Evolutionary conservation across 2,329 filamentous ascomycete species (phyloP), one percentile per base, ranked within the genome.

Genomic region (Exophiala sp.): DNA sequence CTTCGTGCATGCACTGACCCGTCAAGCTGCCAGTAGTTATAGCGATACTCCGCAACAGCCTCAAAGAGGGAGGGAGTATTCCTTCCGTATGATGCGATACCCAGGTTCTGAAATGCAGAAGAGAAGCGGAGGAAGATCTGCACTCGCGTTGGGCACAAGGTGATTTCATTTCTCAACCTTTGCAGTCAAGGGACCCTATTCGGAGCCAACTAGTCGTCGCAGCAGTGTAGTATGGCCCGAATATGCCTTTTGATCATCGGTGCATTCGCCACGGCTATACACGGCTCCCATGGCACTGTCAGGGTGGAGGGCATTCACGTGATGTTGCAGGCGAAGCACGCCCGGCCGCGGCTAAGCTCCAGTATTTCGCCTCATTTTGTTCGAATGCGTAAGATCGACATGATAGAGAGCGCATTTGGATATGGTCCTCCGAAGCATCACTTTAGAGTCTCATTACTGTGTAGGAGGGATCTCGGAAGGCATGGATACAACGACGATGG

Each of bases 101-200:
- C 11, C 18, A 11, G 13, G 18, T 2, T 19, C 16, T 37, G 34
- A 5, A 8, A 19, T 21, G 11, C 32, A 37, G 38, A 11, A n/a
- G 32, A 18, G 14, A 38, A 10, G 34, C 35, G 45, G 38, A 41
- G 35, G 44, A 45, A 29, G 53, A 53, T 53, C 53, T 43, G 46
- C 53, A 38, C 40, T 37, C 19, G 44, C 38, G 53, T 56, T 53
- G 53, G 53, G 53, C 53, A 56, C 41, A 50, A 56, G 53, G 29
- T 30, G 43, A 53, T 37, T 42, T 44, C 43, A 41, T 39, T 40
- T 22, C n/a, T 49, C 22, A 19, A 21, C 8, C 11, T 34, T 23
- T 24, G 39, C 40, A 38, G 35, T 35, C 16, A 40, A 40, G 40
- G 19, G 35, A 14, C 21, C 35, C 43, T 47, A 32, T 32, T 7